Evolutionary conservation across 352 stramenopile genomes (phyloP).

Genomic region (Globisporangium okanoganense): DNA sequence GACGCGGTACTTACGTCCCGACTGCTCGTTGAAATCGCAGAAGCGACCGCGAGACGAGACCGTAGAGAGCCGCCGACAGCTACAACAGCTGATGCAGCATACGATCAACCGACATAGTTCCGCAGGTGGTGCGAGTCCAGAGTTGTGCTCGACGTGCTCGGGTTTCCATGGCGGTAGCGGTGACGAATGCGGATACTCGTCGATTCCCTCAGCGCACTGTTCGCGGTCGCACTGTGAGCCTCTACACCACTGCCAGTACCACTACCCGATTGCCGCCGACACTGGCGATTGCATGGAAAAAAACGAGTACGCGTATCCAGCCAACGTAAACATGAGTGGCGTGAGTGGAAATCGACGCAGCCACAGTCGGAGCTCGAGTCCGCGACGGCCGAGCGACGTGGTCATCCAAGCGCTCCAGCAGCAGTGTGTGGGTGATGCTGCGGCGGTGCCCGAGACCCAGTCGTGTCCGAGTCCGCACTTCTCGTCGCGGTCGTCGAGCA

Average conservation of each 20-base stretch:
- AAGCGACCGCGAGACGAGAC: conserved; percentile 1
- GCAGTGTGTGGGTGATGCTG: background rate
- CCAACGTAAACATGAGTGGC: background rate
- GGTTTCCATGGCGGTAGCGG: background rate
- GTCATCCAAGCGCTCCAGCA: conserved; percentile 22
- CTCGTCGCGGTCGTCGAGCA: conserved; percentile 56
- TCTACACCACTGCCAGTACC: conserved; percentile 1
- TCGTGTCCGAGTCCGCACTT: conserved; percentile 61
- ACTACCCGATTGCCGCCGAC: conserved; percentile 1
- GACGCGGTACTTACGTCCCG: conserved; percentile 59
- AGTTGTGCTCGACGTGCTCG: conserved; percentile 4
- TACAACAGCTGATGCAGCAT: background rate
- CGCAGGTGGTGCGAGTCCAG: background rate
- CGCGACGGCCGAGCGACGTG: conserved; percentile 24
- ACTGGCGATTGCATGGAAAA: background rate
- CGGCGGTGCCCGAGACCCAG: conserved; percentile 9
- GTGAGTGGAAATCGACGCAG: background rate
- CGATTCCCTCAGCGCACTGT: background rate
- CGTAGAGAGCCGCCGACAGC: background rate
- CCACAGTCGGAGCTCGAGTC: conserved; percentile 22
- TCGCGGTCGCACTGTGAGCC: background rate
- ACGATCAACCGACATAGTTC: background rate
- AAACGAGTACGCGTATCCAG: background rate
- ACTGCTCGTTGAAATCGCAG: conserved; percentile 6
- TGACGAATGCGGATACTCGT: background rate